Evolutionary conservation across 2,329 filamentous ascomycete species (phyloP).

Genomic region (Trichoderma sp.): DNA sequence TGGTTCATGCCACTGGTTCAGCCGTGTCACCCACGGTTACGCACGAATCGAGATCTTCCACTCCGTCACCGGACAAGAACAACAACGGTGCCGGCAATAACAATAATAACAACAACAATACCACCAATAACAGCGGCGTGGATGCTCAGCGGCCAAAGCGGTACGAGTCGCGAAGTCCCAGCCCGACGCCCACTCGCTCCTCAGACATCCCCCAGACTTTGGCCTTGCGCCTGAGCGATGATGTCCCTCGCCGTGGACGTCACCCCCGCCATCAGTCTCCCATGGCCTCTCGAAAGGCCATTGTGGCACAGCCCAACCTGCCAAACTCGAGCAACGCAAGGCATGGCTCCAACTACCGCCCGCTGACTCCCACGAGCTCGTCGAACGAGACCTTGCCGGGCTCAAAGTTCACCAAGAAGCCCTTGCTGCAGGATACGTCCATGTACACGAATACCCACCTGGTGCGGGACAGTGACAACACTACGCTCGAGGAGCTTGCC

Average conservation of each 20-base stretch:
- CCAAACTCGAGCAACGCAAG: conserved; percentile 31
- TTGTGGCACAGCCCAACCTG: conserved; percentile 45
- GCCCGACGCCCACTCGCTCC: conserved; percentile 52
- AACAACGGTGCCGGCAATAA: conserved; percentile 30
- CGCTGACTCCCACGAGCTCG: conserved; percentile 39
- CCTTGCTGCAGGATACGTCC: conserved; percentile 64
- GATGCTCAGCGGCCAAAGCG: conserved; percentile 49
- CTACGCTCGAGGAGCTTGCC: conserved; percentile 72
- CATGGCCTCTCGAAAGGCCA: conserved; percentile 44
- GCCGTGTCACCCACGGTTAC: conserved; percentile 34
- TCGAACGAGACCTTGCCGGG: conserved; percentile 13
- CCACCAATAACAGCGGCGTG: conserved; percentile 51
- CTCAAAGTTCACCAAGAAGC: conserved; percentile 39
- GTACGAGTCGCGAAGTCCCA: conserved; percentile 56
- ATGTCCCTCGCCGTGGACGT: conserved; percentile 39
- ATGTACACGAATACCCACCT: conserved; percentile 62
- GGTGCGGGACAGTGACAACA: conserved; percentile 59
- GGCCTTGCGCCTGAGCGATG: conserved; percentile 44
- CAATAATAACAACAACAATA: conserved; percentile 46
- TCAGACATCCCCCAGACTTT: conserved; percentile 42
- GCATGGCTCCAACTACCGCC: conserved; percentile 27
- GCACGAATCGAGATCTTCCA: conserved; percentile 50
- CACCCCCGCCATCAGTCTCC: conserved; percentile 36
- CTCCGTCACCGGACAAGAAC: conserved; percentile 51
- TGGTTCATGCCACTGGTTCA: conserved; percentile 26